Evolutionary conservation across 257 asterid species (phyloP).

Genomic region (Nicotiana noctiflora): DNA sequence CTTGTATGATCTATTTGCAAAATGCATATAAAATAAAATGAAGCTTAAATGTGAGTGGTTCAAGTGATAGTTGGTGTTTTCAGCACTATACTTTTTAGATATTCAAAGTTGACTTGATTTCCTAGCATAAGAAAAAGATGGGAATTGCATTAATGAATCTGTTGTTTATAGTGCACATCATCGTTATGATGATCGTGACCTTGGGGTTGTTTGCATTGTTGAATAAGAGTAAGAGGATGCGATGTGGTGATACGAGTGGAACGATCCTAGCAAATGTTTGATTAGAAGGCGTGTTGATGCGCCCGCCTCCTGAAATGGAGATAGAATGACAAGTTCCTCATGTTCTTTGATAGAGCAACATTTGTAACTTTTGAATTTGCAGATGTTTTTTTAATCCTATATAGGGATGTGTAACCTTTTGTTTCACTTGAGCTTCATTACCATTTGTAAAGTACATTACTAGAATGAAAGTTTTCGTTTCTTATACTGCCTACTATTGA

Average conservation of each 20-base stretch:
- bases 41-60: no score
- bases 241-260: conserved; percentile 47
- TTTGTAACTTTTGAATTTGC: conserved; percentile 16
- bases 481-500: not conserved
- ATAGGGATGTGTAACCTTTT: conserved; percentile 1
- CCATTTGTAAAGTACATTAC: not conserved
- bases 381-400: not conserved
- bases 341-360: not conserved
- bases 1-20: no score
- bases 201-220: conserved; percentile 46
- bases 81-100: no score
- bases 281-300: conserved; percentile 52
- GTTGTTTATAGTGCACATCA: conserved; percentile 42
- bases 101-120: no score
- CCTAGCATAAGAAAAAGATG: conserved; percentile 42
- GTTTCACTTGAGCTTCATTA: not conserved
- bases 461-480: not conserved
- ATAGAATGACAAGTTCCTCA: conserved; percentile 35
- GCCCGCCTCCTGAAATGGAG: conserved; percentile 54
- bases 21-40: no score
- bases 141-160: conserved; percentile 55
- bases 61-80: no score
- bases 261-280: conserved; percentile 36
- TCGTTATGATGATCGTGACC: conserved; percentile 30
- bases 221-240: conserved; percentile 30